Evolutionary conservation across 1,139 yeast species (phyloP).

Genomic region (Kodamaea suecica): DNA sequence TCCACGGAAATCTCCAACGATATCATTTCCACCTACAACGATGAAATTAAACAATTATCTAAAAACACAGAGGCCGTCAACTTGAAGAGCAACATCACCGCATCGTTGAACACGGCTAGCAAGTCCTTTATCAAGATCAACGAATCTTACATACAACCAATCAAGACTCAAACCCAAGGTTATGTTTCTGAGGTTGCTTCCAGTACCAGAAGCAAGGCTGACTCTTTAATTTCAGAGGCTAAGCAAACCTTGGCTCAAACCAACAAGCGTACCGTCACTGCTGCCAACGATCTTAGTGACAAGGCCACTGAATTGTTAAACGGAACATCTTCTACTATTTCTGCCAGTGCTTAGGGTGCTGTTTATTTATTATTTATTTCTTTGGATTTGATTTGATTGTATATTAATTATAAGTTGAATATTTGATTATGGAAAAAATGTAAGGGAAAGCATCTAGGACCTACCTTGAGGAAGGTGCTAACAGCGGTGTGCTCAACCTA

Average conservation of each 20-base stretch:
- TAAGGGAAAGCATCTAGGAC: no score
- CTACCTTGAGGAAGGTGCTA: no score
- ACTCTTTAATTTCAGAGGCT: slow-evolving; percentile 32
- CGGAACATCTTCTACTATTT: slow-evolving; percentile 15
- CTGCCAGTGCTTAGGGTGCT: slow-evolving; percentile 19
- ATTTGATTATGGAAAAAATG: no score
- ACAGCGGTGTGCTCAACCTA: no score
- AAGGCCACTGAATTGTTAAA: slow-evolving; percentile 16
- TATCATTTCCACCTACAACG: slow-evolving; percentile 35
- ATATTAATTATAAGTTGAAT: no score
- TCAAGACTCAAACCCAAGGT: slow-evolving; percentile 40
- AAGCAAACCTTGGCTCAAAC: slow-evolving; percentile 19
- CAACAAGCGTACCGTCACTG: slow-evolving; percentile 7
- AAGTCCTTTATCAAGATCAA: slow-evolving; percentile 35
- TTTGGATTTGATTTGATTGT: no score
- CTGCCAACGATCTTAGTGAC: slow-evolving; percentile 9
- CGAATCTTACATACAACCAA: slow-evolving; percentile 39
- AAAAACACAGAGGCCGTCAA: slow-evolving; percentile 8
- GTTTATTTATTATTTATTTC: slow-evolving; percentile 1
- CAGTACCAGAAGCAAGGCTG: slow-evolving; percentile 37
- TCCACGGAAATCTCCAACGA: slow-evolving; percentile 32
- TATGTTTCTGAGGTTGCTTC: slow-evolving; percentile 36
- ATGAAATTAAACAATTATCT: slow-evolving; percentile 24
- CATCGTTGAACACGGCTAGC: slow-evolving; percentile 36
- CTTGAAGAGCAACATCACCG: slow-evolving; percentile 31